These are phyloP conservation scores for Lachnellula cervina DNA, from an alignment of 2,329 filamentous ascomycete species.

Conservation along the genomic window DNA sequence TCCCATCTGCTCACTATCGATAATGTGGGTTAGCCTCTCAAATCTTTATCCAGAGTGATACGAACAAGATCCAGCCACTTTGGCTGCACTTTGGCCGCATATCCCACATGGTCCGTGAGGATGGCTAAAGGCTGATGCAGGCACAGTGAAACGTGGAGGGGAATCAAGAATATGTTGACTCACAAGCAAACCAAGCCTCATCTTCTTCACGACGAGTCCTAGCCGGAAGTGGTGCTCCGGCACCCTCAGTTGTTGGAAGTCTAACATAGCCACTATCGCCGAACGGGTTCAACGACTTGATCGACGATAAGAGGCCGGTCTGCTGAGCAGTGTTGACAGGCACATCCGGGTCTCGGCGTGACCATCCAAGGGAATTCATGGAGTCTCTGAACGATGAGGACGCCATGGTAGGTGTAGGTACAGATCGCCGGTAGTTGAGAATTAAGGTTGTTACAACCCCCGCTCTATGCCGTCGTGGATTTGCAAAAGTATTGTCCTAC, in stretches of 20 bases:
- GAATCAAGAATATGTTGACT: slow-evolving; percentile 44
- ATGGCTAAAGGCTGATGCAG: slow-evolving; percentile 26
- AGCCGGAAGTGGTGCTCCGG: slow-evolving; percentile 81
- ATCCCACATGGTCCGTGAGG: slow-evolving; percentile 24
- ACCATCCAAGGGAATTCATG: slow-evolving; percentile 93
- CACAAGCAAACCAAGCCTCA: slow-evolving; percentile 91
- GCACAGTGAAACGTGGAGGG: slow-evolving; percentile 24
- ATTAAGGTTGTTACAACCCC: slow-evolving; percentile 14
- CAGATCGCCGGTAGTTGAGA: slow-evolving; percentile 19
- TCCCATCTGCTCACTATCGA: slow-evolving; percentile 92
- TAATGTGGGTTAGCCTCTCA: slow-evolving; percentile 31
- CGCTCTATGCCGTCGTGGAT: slow-evolving; percentile 4
- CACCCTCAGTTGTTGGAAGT: slow-evolving; percentile 76
- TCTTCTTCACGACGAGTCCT: slow-evolving; percentile 85
- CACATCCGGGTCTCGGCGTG: slow-evolving; percentile 72
- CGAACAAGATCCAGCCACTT: slow-evolving; percentile 21
- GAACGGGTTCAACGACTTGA: slow-evolving; percentile 87
- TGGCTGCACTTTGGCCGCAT: slow-evolving; percentile 21
- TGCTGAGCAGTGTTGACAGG: slow-evolving; percentile 68
- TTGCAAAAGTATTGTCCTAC: neutral
- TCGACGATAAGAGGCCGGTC: slow-evolving; percentile 70
- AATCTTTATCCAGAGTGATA: slow-evolving; percentile 16
- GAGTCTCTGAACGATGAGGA: slow-evolving; percentile 88
- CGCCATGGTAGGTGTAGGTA: slow-evolving; percentile 55
- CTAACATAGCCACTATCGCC: slow-evolving; percentile 80